Evolutionary conservation across 495 filamentous ascomycete species (phyloP), one percentile per base, ranked within the genome.

Genomic region (Penicillium maclennaniae): DNA sequence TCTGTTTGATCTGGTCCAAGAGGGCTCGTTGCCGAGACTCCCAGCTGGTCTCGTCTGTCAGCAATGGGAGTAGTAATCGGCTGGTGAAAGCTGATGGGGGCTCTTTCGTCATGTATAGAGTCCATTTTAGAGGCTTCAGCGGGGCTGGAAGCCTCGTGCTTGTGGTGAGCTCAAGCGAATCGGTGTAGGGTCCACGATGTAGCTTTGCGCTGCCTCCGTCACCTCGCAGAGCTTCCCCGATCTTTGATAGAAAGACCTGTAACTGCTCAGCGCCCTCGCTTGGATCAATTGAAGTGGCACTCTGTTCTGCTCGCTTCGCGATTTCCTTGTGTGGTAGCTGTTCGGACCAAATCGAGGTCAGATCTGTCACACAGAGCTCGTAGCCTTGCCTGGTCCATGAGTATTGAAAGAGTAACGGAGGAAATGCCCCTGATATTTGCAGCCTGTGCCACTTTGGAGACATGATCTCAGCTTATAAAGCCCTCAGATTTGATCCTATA

Each of bases 271-370:
- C 61, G 53, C 86, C 87, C 62, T 92, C 88, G 55, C 81, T 86
- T 1, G 93, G 87, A 68, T 98, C 93, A 50, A 98, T 96, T 28
- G 85, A 86, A 6, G 87, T 87, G 36, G 83, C 77, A 55, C 82
- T 74, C 8, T 83, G 72, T 17, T 84, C 69, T 20, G 88, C 88
- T 48, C 87, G 79, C 36, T 76, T 67, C 21, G 87, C 65, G 49
- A 97, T 89, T 1, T 78, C 76, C 43, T 69, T 68, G 26, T 80
- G 77, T 36, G 83, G 74, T 28, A 96, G 70, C 16, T 62, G 71
- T 71, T 96, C 91, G 4, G 76, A 76, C 93, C 93, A 98, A n/a
- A 97, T 69, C 52, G 83, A 77, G 62, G 84, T 87, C 16, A 97
- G 80, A 68, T 98, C 93, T 4, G 92, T 93, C 26, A 97, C 65